Conservation (phyloP, 805 yeast species). For the Candida insectorum region DNA sequence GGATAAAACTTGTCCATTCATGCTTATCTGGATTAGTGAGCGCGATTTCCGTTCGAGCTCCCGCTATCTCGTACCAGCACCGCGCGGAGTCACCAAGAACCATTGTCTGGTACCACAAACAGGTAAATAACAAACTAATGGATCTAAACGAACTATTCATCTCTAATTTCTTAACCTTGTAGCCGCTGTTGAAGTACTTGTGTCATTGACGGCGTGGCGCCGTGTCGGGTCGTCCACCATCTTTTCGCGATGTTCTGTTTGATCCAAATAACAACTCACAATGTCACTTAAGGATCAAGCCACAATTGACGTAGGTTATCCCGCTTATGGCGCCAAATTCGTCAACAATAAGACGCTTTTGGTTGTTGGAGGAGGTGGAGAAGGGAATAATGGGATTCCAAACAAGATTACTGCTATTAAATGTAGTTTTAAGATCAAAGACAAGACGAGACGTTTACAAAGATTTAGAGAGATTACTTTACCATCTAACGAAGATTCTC, state of each 20-base stretch:
- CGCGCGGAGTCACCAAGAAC: too few relatives aligned
- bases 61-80: too few relatives aligned
- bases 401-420: slow-evolving; percentile 72
- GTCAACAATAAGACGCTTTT: slow-evolving; percentile 56
- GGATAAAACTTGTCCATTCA: slow-evolving; percentile 33
- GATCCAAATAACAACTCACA: slow-evolving; percentile 1
- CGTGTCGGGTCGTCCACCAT: too few relatives aligned
- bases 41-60: background rate
- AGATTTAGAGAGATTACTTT: slow-evolving; percentile 60
- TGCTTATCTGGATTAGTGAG: background rate
- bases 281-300: slow-evolving; percentile 36
- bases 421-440: slow-evolving; percentile 49
- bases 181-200: too few relatives aligned
- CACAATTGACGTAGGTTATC: slow-evolving; percentile 55
- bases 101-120: too few relatives aligned
- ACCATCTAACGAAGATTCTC: slow-evolving; percentile 75
- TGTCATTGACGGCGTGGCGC: too few relatives aligned
- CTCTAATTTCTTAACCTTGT: too few relatives aligned
- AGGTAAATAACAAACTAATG: too few relatives aligned
- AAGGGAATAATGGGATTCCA: slow-evolving; percentile 83
- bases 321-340: slow-evolving; percentile 78
- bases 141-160: too few relatives aligned
- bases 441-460: slow-evolving; percentile 44
- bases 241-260: too few relatives aligned
- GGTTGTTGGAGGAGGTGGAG: slow-evolving; percentile 95